Evolutionary conservation across 2,329 filamentous ascomycete species (phyloP), one percentile per base, ranked within the genome.

Genomic region (Trichothecium sympodiale): DNA sequence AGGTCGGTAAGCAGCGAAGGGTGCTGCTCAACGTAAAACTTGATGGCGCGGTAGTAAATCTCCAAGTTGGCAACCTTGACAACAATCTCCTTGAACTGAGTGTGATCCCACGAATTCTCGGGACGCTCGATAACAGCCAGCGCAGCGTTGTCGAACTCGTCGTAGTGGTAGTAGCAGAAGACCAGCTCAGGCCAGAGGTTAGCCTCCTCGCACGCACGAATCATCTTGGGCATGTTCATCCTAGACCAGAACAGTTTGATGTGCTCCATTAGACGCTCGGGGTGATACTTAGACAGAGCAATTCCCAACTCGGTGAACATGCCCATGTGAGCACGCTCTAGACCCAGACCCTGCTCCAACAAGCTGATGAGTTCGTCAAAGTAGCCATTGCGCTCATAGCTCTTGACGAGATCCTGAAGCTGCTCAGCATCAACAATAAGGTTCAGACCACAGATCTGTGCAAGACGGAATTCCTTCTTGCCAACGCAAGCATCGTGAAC

Each of bases 391-490:
- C 75, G 74, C 72, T 98, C 93, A 56, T 98, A 98, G 57, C 96
- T 87, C 67, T 88, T 88, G 49, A 96, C 89, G 26, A 98, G 77
- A 47, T 85, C 81, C 54, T 87, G 77, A 35, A 98, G 70, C 60
- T 98, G 91, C 60, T 98, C 91, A 17, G 93, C 91, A 60, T 98
- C 89, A 17, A 98, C 81, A 51, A 98, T 95, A 41, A 98, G 71
- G 66, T 98, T 96, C 42, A 98, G 78, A 71, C 93, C 93, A 54
- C 91, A 98, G 50, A 98, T 98, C 65, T 96, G 91, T 17, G 93
- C 91, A 41, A 98, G 81, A 42, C 89, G 84, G 77, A 98, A 98
- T 58, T 98, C 91, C 69, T 94, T 96, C 77, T 96, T 98, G 43
- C 76, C 77, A 46, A 98, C 84, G 55, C 91, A 98, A 16, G 89